Conservation (phyloP, 371 early-diverging fungal genomes). For the Mortierella sp. region DNA sequence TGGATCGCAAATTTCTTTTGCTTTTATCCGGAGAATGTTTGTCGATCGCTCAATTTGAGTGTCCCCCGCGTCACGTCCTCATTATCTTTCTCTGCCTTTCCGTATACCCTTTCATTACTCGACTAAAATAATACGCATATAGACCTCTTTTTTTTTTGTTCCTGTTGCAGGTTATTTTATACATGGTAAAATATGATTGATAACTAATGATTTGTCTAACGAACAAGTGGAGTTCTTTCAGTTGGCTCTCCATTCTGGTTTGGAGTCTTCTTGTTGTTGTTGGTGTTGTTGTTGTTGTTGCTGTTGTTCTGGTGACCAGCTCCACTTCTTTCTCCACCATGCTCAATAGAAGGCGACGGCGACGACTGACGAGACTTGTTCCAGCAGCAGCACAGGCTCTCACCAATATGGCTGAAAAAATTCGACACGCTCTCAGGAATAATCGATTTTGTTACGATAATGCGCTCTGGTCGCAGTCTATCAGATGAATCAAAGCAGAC, state of each 20-base stretch:
- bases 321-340: neutral
- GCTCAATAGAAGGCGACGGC: constrained; percentile 22
- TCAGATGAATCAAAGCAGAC: constrained; percentile 73
- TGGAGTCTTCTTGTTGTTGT: neutral
- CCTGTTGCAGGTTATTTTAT: too few species aligned
- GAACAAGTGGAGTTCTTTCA: constrained; percentile 38
- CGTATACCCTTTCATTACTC: too few species aligned
- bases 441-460: constrained; percentile 47
- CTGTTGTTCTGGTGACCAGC: neutral
- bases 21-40: neutral
- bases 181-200: too few species aligned
- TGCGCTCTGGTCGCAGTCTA: constrained; percentile 72
- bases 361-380: constrained; percentile 6
- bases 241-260: constrained; percentile 26
- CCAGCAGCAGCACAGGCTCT: constrained; percentile 38
- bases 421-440: constrained; percentile 15
- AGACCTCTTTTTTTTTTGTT: too few species aligned
- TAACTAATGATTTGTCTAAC: neutral
- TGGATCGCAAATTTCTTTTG: neutral
- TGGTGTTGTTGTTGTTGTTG: too few species aligned
- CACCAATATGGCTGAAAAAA: constrained; percentile 8
- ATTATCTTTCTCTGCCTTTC: neutral
- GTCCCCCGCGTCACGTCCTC: neutral
- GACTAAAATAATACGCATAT: too few species aligned
- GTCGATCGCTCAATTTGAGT: neutral